Base-by-base conservation (phyloP, 1,284 basidiomycete species). In the Sanghuangporus sanghuang region DNA sequence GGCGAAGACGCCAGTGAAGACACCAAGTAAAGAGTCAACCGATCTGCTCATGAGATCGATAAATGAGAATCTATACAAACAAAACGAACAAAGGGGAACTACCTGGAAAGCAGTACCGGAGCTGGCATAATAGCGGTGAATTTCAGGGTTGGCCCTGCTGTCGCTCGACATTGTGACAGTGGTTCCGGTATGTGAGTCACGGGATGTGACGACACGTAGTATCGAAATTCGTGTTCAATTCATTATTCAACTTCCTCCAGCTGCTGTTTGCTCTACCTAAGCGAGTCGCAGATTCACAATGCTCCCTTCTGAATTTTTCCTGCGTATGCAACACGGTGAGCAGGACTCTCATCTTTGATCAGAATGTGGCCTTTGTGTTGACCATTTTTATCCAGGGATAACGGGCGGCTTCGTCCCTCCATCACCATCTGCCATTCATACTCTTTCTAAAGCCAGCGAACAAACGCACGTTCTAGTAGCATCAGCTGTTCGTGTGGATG, bases 1-100 rank as follows among this genome's bases (percentile, higher is more conserved):
- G 1, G 93, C 93, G 50, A 95, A 77, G 50, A 88, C 74, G 18
- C 93, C 91, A 0, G 93, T 95, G 73, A 93, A 92, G 52, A 93
- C 75, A 12, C 91, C 93, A 18, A 95, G 77, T 32, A 92, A 66
- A 16, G 90, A 89, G 74, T 93, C 92, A 23, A 93, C 69, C 6
- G 77, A 72, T 54, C 88, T 91, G 66, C 49, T n/a, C 16, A 2
- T 52, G 18, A 11, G 21, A 32, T 46, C 16, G 27, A 36, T 9
- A 14, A 36, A 52, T 6, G 3, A 11, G 16, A 14, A 16, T 6
- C 11, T 2, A 35, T 11, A 36, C 21, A 3, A 14, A 36, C 18
- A 12, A 21, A 23, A 9, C n/a, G 42, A 57, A 18, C 2, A 23
- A 32, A 32, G 27, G 5, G 27, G 38, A 46, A 52, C 8, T 18